Percentiles rank a stretch among this genome's conserved stretches.
These are phyloP conservation scores for Ambrosia hybrid DNA, from an alignment of 140 eudicot genomes.

Conservation along the genomic window DNA sequence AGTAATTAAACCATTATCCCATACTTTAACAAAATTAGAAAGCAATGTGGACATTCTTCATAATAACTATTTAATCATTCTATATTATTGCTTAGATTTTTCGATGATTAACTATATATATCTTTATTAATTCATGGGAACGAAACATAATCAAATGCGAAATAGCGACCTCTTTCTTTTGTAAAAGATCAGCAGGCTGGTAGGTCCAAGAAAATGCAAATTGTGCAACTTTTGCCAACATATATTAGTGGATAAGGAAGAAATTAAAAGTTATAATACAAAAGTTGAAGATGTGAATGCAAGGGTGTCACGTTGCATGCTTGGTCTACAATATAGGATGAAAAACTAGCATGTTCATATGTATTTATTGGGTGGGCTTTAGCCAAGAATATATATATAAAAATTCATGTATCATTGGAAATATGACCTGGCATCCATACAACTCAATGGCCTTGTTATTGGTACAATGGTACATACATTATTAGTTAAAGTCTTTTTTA, in stretches of 20 bases:
- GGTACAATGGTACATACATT: neutral
- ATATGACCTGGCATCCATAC: slow-evolving; percentile 14
- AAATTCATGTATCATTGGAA: slow-evolving; percentile 19
- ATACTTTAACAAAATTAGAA: too few species aligned
- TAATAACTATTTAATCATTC: neutral
- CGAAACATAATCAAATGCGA: neutral
- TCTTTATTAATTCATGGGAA: too few species aligned
- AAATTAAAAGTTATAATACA: neutral
- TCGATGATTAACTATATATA: neutral
- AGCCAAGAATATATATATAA: neutral
- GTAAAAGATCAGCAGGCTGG: neutral
- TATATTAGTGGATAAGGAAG: slow-evolving; percentile 1
- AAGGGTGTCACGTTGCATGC: slow-evolving; percentile 14
- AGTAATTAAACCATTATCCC: too few species aligned
- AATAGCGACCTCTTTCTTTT: neutral
- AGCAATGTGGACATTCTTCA: neutral
- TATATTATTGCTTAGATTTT: neutral
- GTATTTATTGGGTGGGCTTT: neutral
- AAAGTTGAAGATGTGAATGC: slow-evolving; percentile 20
- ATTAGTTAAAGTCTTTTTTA: neutral
- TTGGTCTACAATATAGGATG: slow-evolving; percentile 21
- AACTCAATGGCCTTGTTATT: neutral
- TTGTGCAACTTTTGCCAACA: slow-evolving; percentile 23
- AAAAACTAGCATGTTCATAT: slow-evolving; percentile 15
- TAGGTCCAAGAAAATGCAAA: slow-evolving; percentile 25